Evolutionary conservation across 768 basidiomycete species (phyloP), one percentile per base, ranked within the genome.

Genomic region (Rhizopogon sp.): DNA sequence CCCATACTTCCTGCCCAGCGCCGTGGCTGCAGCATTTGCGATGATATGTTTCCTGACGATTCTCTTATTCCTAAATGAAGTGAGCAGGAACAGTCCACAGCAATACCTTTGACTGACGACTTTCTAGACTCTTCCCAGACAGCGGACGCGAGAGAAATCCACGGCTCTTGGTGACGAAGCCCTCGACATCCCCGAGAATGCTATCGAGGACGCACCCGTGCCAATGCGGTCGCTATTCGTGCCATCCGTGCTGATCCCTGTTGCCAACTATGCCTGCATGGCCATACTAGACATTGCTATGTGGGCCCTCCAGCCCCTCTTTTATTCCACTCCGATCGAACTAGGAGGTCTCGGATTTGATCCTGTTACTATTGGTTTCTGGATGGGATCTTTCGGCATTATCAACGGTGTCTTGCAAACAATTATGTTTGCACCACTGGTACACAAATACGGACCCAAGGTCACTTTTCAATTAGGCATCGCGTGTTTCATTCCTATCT

Each of bases 201-300:
- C 6, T 13, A 2, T 43, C 2, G 39, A 31, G 5, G 35, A 14
- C 16, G 20, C 37, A 51, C 58, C 69, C 0, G 50, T 63, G 0
- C 61, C 69, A 41, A 64, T 75, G 6, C 59, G 58, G 17, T 53
- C 64, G 31, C 61, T 74, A 45, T 61, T 73, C 40, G 68, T 58
- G n/a, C 53, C 64, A 0, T 62, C 54, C 11, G 64, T 74, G 17
- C 54, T 63, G 25, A 46, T 72, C 42, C 68, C 70, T n/a, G 63
- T 77, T 29, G 56, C 64, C 56, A 77, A 76, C 57, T 76, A 76
- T 56, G 68, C 55, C 25, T 57, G 69, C 29, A 57, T 78, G n/a
- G 68, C 76, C 10, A 52, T 68, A 41, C 42, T 69, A 1, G 74
- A 77, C 16, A 70, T 75, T 40, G 59, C 65, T 3, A 51, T 66